Conservation (phyloP, 306 rosid species). For the Casuarina cunninghamiana region DNA sequence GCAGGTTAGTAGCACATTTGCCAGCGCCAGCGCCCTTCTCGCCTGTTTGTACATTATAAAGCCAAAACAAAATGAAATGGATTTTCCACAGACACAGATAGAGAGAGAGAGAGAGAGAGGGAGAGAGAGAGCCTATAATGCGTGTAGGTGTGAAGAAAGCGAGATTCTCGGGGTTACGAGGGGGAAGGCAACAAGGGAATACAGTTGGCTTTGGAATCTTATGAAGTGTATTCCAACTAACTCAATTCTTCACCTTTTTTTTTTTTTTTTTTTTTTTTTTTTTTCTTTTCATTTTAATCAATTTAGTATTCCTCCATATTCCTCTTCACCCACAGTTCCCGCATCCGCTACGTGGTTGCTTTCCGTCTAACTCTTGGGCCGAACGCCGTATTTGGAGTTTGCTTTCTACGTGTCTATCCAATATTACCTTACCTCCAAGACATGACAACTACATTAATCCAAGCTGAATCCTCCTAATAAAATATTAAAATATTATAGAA, state of each 20-base stretch:
- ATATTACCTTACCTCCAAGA: too few species aligned
- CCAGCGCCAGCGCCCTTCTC: not conserved
- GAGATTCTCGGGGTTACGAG: conserved; percentile 21
- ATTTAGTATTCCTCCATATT: too few species aligned
- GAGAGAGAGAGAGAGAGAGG: not conserved
- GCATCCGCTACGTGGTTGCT: too few species aligned
- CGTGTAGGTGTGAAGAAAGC: not conserved
- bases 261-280: too few species aligned
- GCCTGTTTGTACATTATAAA: not conserved
- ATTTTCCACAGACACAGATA: conserved; percentile 35
- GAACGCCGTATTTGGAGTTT: too few species aligned
- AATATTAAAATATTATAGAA: too few species aligned
- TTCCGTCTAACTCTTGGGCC: too few species aligned
- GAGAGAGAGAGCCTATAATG: not conserved
- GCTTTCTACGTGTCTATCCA: too few species aligned
- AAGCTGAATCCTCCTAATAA: too few species aligned
- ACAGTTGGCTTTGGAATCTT: conserved; percentile 68
- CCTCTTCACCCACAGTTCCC: too few species aligned
- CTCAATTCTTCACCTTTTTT: not conserved
- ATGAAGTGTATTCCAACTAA: conserved; percentile 45
- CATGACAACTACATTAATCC: too few species aligned
- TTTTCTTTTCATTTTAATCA: too few species aligned
- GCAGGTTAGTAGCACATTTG: not conserved
- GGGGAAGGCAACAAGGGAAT: conserved; percentile 28
- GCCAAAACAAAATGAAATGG: conserved; percentile 5